These are phyloP conservation scores for Sordaria brevicollis DNA, from an alignment of 495 filamentous ascomycete species.

Conservation along the genomic window DNA sequence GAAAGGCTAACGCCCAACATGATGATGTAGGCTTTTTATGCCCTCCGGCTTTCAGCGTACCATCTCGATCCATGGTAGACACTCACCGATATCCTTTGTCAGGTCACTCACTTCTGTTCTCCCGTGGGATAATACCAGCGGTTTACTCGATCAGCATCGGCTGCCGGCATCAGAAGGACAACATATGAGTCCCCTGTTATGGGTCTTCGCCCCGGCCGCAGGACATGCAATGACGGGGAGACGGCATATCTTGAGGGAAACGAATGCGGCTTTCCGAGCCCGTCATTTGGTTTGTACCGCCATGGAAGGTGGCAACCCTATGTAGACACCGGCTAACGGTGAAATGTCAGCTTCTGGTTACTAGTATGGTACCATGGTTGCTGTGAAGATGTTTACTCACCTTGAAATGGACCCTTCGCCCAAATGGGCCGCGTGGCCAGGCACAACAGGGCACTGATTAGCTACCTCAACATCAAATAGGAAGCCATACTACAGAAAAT, in stretches of 20 bases:
- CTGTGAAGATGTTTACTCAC: not conserved
- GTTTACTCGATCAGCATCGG: not conserved
- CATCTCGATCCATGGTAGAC: not conserved
- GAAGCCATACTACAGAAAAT: not conserved
- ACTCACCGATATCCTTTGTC: not conserved
- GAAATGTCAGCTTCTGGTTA: not conserved
- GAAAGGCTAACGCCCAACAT: not conserved
- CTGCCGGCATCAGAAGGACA: not conserved
- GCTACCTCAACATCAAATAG: not conserved
- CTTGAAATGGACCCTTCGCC: not conserved
- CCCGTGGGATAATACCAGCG: not conserved
- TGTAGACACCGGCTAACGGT: not conserved
- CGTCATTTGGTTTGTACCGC: not conserved
- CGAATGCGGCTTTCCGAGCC: not conserved
- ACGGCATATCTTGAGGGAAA: not conserved
- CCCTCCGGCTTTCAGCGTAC: not conserved
- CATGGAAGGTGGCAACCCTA: not conserved
- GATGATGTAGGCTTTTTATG: not conserved
- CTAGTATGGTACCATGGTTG: not conserved
- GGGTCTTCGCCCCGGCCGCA: not conserved
- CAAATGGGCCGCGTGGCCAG: not conserved
- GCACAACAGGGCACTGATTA: not conserved
- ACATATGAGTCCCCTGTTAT: not conserved
- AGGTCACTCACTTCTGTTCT: not conserved
- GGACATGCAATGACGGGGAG: not conserved